Conservation (phyloP, 306 rosid genomes). For the Rosa chinensis region DNA sequence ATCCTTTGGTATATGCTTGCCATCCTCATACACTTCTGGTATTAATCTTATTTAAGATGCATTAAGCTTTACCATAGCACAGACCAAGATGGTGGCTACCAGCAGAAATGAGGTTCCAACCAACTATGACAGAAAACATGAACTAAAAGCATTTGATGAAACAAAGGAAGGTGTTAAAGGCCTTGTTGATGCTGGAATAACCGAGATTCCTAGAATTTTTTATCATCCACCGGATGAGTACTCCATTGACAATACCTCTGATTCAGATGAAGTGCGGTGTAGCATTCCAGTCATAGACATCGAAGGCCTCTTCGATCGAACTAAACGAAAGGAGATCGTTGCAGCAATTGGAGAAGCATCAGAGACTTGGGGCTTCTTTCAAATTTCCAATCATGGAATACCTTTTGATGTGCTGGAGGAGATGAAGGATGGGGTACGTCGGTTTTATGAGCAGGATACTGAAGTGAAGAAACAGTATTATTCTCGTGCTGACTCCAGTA, state of each 20-base stretch:
- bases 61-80: neutral
- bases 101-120: neutral
- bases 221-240: conserved; percentile 3
- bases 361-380: conserved; percentile 47
- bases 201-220: conserved; percentile 51
- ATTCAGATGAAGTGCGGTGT: neutral
- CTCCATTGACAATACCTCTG: conserved; percentile 7
- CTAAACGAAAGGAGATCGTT: conserved; percentile 22
- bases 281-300: conserved; percentile 41
- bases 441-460: conserved; percentile 39
- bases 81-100: neutral
- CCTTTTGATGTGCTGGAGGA: conserved; percentile 36
- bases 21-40: too few relatives aligned
- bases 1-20: too few relatives aligned
- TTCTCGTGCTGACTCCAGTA: conserved; percentile 18
- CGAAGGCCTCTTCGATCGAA: conserved; percentile 8
- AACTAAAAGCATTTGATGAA: conserved; percentile 34
- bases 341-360: conserved; percentile 31
- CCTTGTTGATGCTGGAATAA: conserved; percentile 57
- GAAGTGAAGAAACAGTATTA: conserved; percentile 38
- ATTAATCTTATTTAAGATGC: conserved; percentile 2
- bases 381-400: conserved; percentile 45
- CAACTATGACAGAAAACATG: conserved; percentile 27
- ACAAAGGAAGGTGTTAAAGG: conserved; percentile 66
- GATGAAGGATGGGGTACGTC: conserved; percentile 28